phyloP scores from a whole-genome alignment of 164 flowering plant genomes.

The Vitis rotundifolia region DNA sequence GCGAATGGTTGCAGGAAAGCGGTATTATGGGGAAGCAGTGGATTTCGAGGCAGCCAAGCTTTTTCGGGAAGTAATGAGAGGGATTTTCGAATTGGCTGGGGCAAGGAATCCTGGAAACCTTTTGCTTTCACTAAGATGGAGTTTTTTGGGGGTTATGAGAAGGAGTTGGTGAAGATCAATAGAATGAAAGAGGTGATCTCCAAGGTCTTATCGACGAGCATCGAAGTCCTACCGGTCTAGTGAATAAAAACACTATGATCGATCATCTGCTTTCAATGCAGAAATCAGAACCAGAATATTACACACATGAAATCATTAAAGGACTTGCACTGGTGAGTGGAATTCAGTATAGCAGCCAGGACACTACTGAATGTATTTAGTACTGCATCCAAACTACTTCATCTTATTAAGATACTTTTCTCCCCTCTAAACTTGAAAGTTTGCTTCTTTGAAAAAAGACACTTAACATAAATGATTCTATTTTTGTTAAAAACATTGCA shows the following conservation, averaged over 20 bases:
- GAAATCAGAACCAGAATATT: slow-evolving; percentile 17
- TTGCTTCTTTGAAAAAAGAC: too few relatives aligned
- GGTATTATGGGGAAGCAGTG: too few relatives aligned
- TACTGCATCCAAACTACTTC: too few relatives aligned
- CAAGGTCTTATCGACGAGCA: slow-evolving; percentile 21
- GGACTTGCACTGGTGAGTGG: slow-evolving; percentile 9
- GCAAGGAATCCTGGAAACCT: slow-evolving; percentile 6
- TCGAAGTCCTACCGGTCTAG: background rate
- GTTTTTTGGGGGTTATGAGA: background rate
- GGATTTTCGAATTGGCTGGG: background rate
- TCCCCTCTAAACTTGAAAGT: too few relatives aligned
- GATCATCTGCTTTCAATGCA: slow-evolving; percentile 10
- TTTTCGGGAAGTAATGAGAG: slow-evolving; percentile 5
- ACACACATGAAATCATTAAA: slow-evolving; percentile 15
- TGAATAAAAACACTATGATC: too few relatives aligned
- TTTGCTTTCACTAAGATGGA: slow-evolving; percentile 11
- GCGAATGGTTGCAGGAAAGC: too few relatives aligned
- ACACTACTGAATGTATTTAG: too few relatives aligned
- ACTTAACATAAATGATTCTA: too few relatives aligned
- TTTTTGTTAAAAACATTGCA: too few relatives aligned
- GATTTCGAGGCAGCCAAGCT: background rate
- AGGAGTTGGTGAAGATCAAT: background rate
- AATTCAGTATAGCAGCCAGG: too few relatives aligned
- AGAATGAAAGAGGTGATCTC: slow-evolving; percentile 1
- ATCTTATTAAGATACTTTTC: too few relatives aligned